Base-by-base conservation (phyloP, 2,329 filamentous ascomycete species). In the Cladosporium halotolerans region DNA sequence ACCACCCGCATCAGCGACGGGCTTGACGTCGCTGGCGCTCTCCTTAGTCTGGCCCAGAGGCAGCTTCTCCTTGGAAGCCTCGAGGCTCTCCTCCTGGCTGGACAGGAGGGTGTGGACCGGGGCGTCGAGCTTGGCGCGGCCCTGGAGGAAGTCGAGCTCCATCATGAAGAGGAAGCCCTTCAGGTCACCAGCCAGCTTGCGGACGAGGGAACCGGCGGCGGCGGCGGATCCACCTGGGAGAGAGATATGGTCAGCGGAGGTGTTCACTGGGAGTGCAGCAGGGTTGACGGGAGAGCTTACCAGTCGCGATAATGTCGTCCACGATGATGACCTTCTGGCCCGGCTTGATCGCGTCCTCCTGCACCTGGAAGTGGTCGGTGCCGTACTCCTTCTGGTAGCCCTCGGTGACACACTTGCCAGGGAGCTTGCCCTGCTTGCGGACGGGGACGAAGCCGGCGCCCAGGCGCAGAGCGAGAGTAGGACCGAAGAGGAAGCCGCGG, bases 241-340 rank as follows among this genome's bases (percentile, higher is more conserved):
- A 46, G 7, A 31, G 3, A 3, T 23, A 14, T n/a, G 23, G 44
- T 53, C 28, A 53, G 51, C 19, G 46, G 11, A 23, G 46, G 57
- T 47, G 58, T 51, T 33, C 19, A 53, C 11, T 4, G 2, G 3
- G 10, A 36, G 5, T 45, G 9, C 34, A 14, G 14, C 9, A 16
- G 2, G 14, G 50, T 18, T 19, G 9, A 55, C 10, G 23, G n/a
- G n/a, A 11, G 36, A 54, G 74, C 85, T 71, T 78, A 96, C 92
- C 92, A 60, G 93, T 99, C 54, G 93, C 93, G 75, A 99, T 97
- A 68, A 99, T 95, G 71, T 99, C 93, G 72, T 99, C 93, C 32
- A 99, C 90, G 60, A 99, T 81, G 58, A 99, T 76, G 54, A 96
- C 92, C 71, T 86, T 91, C 76, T 96, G 89, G 34, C 91, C 91